phyloP scores from a whole-genome alignment of 2,329 filamentous ascomycete genomes.

The Fusarium oxysporum region DNA sequence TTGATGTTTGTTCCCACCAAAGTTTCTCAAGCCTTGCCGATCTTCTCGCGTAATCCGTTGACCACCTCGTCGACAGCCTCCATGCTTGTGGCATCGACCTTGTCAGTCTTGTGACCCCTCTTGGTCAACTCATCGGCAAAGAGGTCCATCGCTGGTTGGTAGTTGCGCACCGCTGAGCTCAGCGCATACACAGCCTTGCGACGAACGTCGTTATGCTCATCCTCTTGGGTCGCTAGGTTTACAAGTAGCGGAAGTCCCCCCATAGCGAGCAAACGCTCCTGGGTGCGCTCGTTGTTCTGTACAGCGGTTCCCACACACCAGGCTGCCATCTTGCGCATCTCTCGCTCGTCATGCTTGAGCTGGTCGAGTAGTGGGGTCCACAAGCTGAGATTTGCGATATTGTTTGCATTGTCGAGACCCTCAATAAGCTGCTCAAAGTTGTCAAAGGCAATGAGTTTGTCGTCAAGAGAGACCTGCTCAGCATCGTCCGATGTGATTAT shows the following conservation, averaged over 20 bases:
- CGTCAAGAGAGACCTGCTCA: conserved; percentile 72
- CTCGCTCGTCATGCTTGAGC: conserved; percentile 74
- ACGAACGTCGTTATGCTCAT: conserved; percentile 72
- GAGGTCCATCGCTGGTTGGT: conserved; percentile 82
- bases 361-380: conserved; percentile 84
- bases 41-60: conserved; percentile 70
- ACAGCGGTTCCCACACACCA: conserved; percentile 96
- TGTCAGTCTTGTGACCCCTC: conserved; percentile 65
- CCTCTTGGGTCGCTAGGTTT: conserved; percentile 69
- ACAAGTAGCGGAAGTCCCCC: conserved; percentile 80
- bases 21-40: conserved; percentile 47
- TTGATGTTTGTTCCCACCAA: conserved; percentile 1
- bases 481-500: conserved; percentile 73
- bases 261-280: conserved; percentile 74
- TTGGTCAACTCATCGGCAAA: conserved; percentile 72
- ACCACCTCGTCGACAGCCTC: conserved; percentile 83
- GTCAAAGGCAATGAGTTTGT: conserved; percentile 88
- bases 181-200: conserved; percentile 92
- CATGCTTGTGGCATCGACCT: conserved; percentile 89
- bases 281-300: conserved; percentile 90
- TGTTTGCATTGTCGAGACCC: conserved; percentile 96
- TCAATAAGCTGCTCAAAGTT: conserved; percentile 96
- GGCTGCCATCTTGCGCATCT: conserved; percentile 86
- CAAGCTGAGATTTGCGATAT: conserved; percentile 80
- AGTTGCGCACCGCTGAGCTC: conserved; percentile 88